Evolutionary conservation across 306 rosid genomes (phyloP).

Genomic region (Prunus mume): DNA sequence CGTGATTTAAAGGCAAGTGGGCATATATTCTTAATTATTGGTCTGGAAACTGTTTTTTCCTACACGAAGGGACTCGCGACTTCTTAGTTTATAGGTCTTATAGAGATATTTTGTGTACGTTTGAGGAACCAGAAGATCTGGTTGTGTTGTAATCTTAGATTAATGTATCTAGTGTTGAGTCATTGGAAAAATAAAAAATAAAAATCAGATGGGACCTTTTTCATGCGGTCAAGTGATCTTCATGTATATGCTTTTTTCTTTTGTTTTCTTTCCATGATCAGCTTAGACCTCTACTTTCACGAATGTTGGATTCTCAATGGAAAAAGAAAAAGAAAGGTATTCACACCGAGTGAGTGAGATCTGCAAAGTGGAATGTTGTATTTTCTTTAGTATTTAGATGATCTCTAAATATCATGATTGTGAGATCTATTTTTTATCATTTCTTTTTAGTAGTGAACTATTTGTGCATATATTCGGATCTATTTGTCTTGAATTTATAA

Average conservation of each 20-base stretch:
- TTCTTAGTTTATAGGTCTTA: constrained; percentile 34
- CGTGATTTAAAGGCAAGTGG: constrained; percentile 9
- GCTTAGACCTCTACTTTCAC: too few relatives aligned
- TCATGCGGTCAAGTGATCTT: constrained; percentile 4
- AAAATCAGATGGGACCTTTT: constrained; percentile 9
- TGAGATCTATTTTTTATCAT: too few relatives aligned
- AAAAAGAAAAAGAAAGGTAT: constrained; percentile 9
- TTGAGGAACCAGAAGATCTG: constrained; percentile 40
- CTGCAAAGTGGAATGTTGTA: background rate
- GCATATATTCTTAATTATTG: constrained; percentile 19
- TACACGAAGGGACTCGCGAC: background rate
- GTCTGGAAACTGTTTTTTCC: constrained; percentile 7
- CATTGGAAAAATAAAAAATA: background rate
- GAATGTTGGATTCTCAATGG: constrained; percentile 14
- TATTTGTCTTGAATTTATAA: too few relatives aligned
- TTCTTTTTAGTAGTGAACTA: too few relatives aligned
- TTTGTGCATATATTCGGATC: too few relatives aligned
- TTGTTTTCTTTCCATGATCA: too few relatives aligned
- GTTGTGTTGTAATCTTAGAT: constrained; percentile 49
- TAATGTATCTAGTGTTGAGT: constrained; percentile 34
- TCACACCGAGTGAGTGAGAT: background rate
- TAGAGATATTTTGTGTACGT: constrained; percentile 47
- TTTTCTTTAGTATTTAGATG: background rate
- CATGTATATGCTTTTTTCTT: too few relatives aligned
- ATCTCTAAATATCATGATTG: too few relatives aligned